These are phyloP conservation scores for Microdochium nivale DNA, from an alignment of 2,329 filamentous ascomycete species.

Conservation along the genomic window DNA sequence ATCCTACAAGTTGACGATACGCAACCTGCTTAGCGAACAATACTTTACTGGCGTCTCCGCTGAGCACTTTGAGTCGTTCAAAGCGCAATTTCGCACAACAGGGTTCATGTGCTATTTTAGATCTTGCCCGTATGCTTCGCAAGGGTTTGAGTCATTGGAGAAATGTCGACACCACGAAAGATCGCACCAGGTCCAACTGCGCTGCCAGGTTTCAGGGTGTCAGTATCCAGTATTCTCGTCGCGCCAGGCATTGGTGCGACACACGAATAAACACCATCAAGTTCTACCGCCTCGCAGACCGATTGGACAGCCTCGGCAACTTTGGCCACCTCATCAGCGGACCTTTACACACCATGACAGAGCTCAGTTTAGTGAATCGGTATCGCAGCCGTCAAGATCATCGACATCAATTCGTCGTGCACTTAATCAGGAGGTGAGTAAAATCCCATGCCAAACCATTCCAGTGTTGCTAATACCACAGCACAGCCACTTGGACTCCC, in stretches of 20 bases:
- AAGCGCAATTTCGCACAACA: slow-evolving; percentile 3
- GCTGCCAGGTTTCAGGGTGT: slow-evolving; percentile 3
- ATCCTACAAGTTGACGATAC: slow-evolving; percentile 4
- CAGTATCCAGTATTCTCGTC: slow-evolving; percentile 6
- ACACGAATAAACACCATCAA: neutral
- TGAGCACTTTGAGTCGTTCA: slow-evolving; percentile 9
- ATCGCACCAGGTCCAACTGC: slow-evolving; percentile 2
- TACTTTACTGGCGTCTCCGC: slow-evolving; percentile 1
- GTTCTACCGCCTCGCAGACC: neutral
- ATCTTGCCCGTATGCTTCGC: slow-evolving; percentile 7
- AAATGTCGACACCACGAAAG: slow-evolving; percentile 7
- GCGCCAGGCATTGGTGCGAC: neutral
- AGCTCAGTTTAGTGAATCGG: no score
- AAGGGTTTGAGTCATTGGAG: slow-evolving; percentile 10
- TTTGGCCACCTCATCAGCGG: no score
- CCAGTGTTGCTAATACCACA: no score
- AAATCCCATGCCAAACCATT: no score
- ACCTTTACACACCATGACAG: no score
- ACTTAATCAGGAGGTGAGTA: no score
- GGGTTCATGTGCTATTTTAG: slow-evolving; percentile 8
- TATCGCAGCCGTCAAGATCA: no score
- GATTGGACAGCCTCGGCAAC: neutral
- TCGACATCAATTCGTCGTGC: no score
- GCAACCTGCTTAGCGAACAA: slow-evolving; percentile 2
- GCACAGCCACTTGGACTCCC: no score